These are phyloP conservation scores for Boletus huronensis DNA, from an alignment of 768 basidiomycete genomes.

Conservation along the genomic window DNA sequence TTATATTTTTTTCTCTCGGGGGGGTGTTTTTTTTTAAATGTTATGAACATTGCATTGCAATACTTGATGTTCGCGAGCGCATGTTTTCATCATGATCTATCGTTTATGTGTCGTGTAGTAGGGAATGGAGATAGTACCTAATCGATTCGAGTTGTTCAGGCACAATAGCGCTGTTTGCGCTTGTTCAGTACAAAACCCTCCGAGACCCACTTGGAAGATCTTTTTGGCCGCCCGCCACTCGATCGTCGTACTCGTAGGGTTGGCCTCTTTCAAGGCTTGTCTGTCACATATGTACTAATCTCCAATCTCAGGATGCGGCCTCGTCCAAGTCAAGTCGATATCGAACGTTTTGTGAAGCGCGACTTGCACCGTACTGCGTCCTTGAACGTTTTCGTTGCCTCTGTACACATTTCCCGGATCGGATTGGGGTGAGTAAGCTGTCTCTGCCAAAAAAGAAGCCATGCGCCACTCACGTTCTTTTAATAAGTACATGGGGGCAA, in stretches of 20 bases:
- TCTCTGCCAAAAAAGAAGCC: not conserved
- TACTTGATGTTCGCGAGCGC: conserved; percentile 6
- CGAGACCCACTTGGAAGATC: not conserved
- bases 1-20: not conserved
- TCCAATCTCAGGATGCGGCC: not conserved
- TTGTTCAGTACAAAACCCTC: not conserved
- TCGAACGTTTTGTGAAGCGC: not conserved
- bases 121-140: not conserved
- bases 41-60: conserved; percentile 4
- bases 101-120: conserved; percentile 2
- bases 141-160: not conserved
- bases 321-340: not conserved
- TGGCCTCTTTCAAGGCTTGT: no score
- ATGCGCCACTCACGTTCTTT: not conserved
- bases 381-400: not conserved
- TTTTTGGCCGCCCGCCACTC: not conserved
- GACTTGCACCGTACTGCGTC: not conserved
- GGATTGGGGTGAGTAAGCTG: not conserved
- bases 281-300: not conserved
- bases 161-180: not conserved
- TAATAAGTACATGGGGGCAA: not conserved
- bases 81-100: conserved; percentile 5
- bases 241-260: not conserved
- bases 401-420: no score
- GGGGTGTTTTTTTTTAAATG: not conserved